These are phyloP conservation scores for Ormosia emarginata DNA, from an alignment of 306 rosid genomes.

Conservation along the genomic window DNA sequence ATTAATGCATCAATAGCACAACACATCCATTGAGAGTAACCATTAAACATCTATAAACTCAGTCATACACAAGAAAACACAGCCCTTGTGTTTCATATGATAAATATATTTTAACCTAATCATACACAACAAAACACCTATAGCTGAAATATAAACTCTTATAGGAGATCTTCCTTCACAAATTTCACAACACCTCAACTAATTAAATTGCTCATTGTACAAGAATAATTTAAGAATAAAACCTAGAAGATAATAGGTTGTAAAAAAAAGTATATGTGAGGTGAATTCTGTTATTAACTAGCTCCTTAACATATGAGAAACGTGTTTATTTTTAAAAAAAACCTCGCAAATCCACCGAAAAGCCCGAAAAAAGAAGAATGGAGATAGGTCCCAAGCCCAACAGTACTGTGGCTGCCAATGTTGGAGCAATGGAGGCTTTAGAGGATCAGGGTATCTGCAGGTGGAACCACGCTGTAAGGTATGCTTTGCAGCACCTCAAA, in stretches of 20 bases:
- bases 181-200: not conserved
- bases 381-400: not conserved
- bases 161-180: too few species aligned
- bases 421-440: slow-evolving; percentile 13
- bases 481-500: too few species aligned
- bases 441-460: too few species aligned
- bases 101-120: too few species aligned
- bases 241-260: not conserved
- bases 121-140: too few species aligned
- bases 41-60: too few species aligned
- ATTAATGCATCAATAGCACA: too few species aligned
- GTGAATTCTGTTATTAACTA: not conserved
- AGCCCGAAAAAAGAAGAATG: not conserved
- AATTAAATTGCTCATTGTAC: not conserved
- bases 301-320: not conserved
- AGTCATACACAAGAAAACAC: too few species aligned
- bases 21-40: too few species aligned
- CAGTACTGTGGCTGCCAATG: slow-evolving; percentile 11
- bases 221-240: not conserved
- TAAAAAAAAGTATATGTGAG: not conserved
- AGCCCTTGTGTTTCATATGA: too few species aligned
- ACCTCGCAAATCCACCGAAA: not conserved
- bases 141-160: too few species aligned
- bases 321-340: not conserved
- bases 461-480: too few species aligned